A percentile compares a stretch with the other conserved stretches of the same genome.
phyloP scores from a whole-genome alignment of 352 stramenopile genomes.

The Phytophthora europaea region DNA sequence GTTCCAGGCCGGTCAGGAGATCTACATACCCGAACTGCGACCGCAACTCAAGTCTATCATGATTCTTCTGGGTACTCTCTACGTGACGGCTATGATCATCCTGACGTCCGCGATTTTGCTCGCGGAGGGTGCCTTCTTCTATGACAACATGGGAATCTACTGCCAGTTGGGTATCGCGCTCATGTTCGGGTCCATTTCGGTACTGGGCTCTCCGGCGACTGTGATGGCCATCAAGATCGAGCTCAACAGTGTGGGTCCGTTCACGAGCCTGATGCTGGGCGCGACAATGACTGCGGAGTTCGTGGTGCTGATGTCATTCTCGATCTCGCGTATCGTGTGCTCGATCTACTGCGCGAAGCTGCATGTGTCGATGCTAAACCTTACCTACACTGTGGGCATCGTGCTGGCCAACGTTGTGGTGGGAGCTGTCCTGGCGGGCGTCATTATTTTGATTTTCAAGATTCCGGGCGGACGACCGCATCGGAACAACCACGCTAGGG shows the following conservation, averaged over 20 bases:
- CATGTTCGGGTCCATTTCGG: slow-evolving; percentile 76
- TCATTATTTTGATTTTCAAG: slow-evolving; percentile 71
- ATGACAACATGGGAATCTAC: slow-evolving; percentile 41
- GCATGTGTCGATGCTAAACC: slow-evolving; percentile 60
- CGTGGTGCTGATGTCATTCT: slow-evolving; percentile 77
- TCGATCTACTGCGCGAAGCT: slow-evolving; percentile 74
- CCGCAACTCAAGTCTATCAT: slow-evolving; percentile 71
- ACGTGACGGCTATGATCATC: slow-evolving; percentile 63
- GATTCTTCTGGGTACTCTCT: slow-evolving; percentile 52
- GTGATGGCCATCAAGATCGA: slow-evolving; percentile 85
- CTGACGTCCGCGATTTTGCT: slow-evolving; percentile 49
- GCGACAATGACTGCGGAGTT: slow-evolving; percentile 78
- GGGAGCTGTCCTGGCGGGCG: slow-evolving; percentile 44
- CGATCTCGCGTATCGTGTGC: slow-evolving; percentile 67
- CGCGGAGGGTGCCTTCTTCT: slow-evolving; percentile 62
- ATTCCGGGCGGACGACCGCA: slow-evolving; percentile 50
- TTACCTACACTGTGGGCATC: slow-evolving; percentile 65
- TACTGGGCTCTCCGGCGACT: slow-evolving; percentile 72
- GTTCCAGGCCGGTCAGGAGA: slow-evolving; percentile 75
- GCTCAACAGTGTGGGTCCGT: slow-evolving; percentile 73
- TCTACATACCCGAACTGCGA: slow-evolving; percentile 67
- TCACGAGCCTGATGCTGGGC: slow-evolving; percentile 80
- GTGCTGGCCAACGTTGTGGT: slow-evolving; percentile 67
- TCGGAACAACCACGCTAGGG: too few species aligned
- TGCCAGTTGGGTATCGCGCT: slow-evolving; percentile 73